A percentile compares a stretch with the other conserved stretches of the same genome.
These are phyloP conservation scores for Hippophae rhamnoides DNA, from an alignment of 306 rosid species.

Conservation along the genomic window DNA sequence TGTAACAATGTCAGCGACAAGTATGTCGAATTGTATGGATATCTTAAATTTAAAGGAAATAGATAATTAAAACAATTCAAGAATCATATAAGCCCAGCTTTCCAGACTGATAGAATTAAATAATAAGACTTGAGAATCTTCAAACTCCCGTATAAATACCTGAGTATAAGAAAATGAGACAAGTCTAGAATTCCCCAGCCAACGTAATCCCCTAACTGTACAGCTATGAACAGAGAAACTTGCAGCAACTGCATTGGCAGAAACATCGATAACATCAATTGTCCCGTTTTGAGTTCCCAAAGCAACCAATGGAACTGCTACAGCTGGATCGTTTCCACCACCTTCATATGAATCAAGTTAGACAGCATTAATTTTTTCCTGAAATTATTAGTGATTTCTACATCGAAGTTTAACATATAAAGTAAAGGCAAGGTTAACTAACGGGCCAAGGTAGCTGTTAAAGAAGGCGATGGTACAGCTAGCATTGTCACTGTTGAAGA, in stretches of 20 bases:
- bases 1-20: not conserved
- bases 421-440: slow-evolving; percentile 38
- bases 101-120: slow-evolving; percentile 6
- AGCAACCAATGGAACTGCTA: slow-evolving; percentile 95
- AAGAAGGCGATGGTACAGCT: slow-evolving; percentile 93
- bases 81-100: not conserved
- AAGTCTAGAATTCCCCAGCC: slow-evolving; percentile 98
- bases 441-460: slow-evolving; percentile 93
- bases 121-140: slow-evolving; percentile 5
- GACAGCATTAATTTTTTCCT: slow-evolving; percentile 2
- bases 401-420: slow-evolving; percentile 23
- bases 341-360: slow-evolving; percentile 45
- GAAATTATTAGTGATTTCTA: not conserved
- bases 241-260: slow-evolving; percentile 83
- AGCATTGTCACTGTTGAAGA: slow-evolving; percentile 84
- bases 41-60: slow-evolving; percentile 3
- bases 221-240: slow-evolving; percentile 78
- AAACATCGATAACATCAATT: slow-evolving; percentile 80
- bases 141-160: slow-evolving; percentile 37
- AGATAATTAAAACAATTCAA: not conserved
- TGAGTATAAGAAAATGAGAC: slow-evolving; percentile 92
- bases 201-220: slow-evolving; percentile 79
- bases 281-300: slow-evolving; percentile 91
- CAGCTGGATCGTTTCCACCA: slow-evolving; percentile 89
- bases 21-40: not conserved